Conservation (phyloP, 1,284 basidiomycete genomes). For the Malassezia caprae region DNA sequence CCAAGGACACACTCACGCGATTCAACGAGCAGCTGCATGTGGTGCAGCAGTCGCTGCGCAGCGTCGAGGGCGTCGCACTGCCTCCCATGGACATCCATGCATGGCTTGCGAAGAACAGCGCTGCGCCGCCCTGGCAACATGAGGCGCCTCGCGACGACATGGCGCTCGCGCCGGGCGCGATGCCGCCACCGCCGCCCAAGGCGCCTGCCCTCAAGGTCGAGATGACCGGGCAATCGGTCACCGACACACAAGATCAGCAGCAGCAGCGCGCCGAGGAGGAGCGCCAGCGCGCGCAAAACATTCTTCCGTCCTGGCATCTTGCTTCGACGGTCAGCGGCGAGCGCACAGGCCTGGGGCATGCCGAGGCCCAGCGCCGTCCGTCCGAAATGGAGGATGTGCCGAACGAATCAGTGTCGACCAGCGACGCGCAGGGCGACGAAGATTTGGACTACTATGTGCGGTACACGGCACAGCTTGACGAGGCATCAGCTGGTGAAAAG, state of each 20-base stretch:
- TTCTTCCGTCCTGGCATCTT: conserved; percentile 82
- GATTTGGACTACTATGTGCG: conserved; percentile 44
- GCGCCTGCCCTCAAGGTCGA: conserved; percentile 33
- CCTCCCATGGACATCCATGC: conserved; percentile 61
- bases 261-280: conserved; percentile 35
- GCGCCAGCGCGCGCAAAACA: conserved; percentile 63
- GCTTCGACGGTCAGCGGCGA: conserved; percentile 88
- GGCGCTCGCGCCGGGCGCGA: conserved; percentile 2
- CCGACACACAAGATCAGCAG: conserved; percentile 50
- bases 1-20: conserved; percentile 85
- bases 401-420: conserved; percentile 19
- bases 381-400: conserved; percentile 18
- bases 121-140: conserved; percentile 30
- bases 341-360: conserved; percentile 65
- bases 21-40: conserved; percentile 85
- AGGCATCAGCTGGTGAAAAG: background rate
- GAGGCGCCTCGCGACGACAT: conserved; percentile 7
- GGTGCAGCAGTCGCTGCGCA: conserved; percentile 73
- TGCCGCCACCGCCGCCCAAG: conserved; percentile 17
- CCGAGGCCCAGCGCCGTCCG: conserved; percentile 20
- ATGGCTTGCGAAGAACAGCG: conserved; percentile 35
- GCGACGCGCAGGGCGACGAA: conserved; percentile 15
- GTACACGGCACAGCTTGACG: conserved; percentile 33
- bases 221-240: conserved; percentile 33
- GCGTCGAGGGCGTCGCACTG: conserved; percentile 67